Conservation (phyloP, 768 basidiomycete genomes). For the Neoboletus subvelutipes region DNA sequence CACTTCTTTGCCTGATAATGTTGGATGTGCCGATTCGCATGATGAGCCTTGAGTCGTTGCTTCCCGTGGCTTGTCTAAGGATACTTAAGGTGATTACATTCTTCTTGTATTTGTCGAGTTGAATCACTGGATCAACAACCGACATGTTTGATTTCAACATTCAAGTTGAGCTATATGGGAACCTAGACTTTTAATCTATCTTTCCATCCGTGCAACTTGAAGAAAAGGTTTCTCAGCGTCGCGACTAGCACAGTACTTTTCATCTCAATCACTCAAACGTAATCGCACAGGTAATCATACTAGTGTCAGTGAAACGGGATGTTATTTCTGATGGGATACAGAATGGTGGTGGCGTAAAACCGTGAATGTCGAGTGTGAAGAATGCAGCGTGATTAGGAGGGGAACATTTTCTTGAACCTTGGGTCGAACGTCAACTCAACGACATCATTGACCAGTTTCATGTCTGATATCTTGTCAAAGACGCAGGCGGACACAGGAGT, state of each 20-base stretch:
- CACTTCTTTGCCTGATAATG: no score
- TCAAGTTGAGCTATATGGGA: no score
- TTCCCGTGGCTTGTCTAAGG: no score
- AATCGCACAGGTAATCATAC: constrained; percentile 45
- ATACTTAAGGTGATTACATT: no score
- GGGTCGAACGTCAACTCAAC: constrained; percentile 61
- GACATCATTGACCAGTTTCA: constrained; percentile 60
- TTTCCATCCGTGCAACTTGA: no score
- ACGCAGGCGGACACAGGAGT: neutral
- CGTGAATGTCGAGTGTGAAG: neutral
- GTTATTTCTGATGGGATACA: neutral
- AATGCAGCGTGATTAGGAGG: constrained; percentile 10
- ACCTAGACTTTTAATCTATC: no score
- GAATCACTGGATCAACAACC: no score
- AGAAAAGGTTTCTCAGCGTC: constrained; percentile 51
- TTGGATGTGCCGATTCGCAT: no score
- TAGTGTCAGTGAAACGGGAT: constrained; percentile 50
- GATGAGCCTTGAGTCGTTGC: no score
- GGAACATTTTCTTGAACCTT: constrained; percentile 53
- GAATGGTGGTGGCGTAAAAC: neutral
- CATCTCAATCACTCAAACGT: constrained; percentile 46
- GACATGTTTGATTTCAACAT: no score
- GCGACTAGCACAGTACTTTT: constrained; percentile 44
- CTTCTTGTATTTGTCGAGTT: no score
- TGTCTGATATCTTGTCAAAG: constrained; percentile 38